Evolutionary conservation across 2,329 filamentous ascomycete species (phyloP), one percentile per base, ranked within the genome.

Genomic region (Exserohilum turcica): DNA sequence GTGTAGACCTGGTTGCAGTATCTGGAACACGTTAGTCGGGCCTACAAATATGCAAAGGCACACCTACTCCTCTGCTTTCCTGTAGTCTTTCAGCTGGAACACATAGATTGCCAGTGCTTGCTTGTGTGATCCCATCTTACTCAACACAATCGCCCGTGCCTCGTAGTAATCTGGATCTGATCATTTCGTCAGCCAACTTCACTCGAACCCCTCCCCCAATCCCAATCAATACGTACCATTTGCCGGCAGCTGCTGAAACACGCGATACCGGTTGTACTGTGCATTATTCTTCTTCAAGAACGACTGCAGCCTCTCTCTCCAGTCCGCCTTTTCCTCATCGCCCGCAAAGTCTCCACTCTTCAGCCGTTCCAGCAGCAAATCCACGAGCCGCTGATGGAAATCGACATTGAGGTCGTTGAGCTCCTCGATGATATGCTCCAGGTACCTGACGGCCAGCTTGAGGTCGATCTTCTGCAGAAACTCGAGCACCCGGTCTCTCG

Each of bases 91-190:
- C 73, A 99, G 84, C 73, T 93, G 94, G 77, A 97, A 99, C 24
- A 97, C 93, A 72, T 96, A 99, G 46, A 99, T 96, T 71, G 94
- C 89, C n/a, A 99, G 79, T 0, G 94, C 94, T 75, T 97, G 92
- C 70, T 91, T 92, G 77, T 99, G 92, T 65, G 93, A 89, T 6
- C 91, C 91, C 90, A 97, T 96, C 64, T 94, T 95, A 74, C 91
- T 92, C 33, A 97, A 84, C 16, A 97, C 87, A 38, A 97, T 88
- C 6, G 94, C 94, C 56, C 93, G 87, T 2, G 91, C 86, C 72
- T 97, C 93, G 73, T 89, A 96, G 67, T 97, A 97, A 2, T 85
- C 81, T 0, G 92, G 80, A 71, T 97, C 91, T 93, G 60, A 15
- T 10, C 43, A 2, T 36, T 13, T 21, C 18, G 49, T 57, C 52